Percentiles rank a stretch among this genome's conserved stretches.
phyloP scores from a whole-genome alignment of 2,329 filamentous ascomycete species.

The Colletotrichum caudatum region DNA sequence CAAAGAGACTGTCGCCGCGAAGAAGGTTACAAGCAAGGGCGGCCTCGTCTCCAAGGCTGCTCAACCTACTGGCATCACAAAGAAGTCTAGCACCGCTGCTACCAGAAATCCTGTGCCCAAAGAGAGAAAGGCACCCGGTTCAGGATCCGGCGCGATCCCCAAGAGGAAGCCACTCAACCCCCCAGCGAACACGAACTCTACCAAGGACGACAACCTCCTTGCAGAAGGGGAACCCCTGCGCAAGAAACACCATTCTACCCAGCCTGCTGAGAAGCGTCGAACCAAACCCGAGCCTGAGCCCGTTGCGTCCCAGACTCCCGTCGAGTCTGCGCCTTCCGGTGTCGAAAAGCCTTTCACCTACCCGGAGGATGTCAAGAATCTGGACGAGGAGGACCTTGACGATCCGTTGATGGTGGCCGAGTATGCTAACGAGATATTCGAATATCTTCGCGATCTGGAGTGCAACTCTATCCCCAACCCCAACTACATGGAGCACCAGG shows the following conservation, averaged over 20 bases:
- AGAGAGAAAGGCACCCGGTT: conserved; percentile 78
- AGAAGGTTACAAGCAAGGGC: conserved; percentile 77
- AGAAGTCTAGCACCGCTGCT: conserved; percentile 69
- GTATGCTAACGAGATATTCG: conserved; percentile 97
- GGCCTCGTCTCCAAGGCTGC: conserved; percentile 83
- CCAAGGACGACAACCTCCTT: conserved; percentile 71
- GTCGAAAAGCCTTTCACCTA: conserved; percentile 42
- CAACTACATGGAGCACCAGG: conserved; percentile 94
- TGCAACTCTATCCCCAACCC: conserved; percentile 84
- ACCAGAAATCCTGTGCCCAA: conserved; percentile 76
- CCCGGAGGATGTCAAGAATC: conserved; percentile 64
- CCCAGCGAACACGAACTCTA: conserved; percentile 76
- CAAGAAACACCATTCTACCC: conserved; percentile 69
- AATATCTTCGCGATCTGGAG: conserved; percentile 92
- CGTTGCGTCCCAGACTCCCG: conserved; percentile 34
- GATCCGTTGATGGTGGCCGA: conserved; percentile 98
- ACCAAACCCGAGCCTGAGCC: conserved; percentile 44
- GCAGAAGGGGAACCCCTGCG: conserved; percentile 76
- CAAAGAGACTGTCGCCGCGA: conserved; percentile 75
- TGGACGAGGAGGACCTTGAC: conserved; percentile 89
- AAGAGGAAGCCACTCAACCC: conserved; percentile 67
- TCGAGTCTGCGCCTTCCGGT: conserved; percentile 42
- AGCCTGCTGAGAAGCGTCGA: conserved; percentile 50
- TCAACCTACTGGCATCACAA: conserved; percentile 85
- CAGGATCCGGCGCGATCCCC: conserved; percentile 76